Evolutionary conservation across 768 basidiomycete species (phyloP), one percentile per base, ranked within the genome.

Genomic region (Suillus subalutaceus): DNA sequence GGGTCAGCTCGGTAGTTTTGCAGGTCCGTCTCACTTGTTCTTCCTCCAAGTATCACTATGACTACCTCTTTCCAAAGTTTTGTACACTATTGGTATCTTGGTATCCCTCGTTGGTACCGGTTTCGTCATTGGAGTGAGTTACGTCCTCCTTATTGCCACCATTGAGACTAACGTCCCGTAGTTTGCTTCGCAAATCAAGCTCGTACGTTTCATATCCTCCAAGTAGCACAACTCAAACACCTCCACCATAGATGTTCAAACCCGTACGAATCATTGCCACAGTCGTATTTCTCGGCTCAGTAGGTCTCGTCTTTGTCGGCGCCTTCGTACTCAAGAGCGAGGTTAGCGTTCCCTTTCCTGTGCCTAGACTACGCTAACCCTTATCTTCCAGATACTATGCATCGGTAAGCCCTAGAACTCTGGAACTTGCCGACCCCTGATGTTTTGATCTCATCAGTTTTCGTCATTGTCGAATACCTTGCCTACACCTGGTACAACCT

Each of bases 401-500:
- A 81, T 93, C 70, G 81, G 92, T 91, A 77, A 63, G 70, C 46
- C 70, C 13, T 60, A 16, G 32, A 30, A 30, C 40, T 18, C 41
- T 30, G 37, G 8, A 26, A 20, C 10, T 43, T 60, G 40, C 26
- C 59, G 26, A 41, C 20, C 10, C 40, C 23, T 43, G 30, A 60
- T 10, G 10, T 62, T 2, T 62, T 4, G 26, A 10, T 37, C 15
- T 16, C 46, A 50, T 56, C 78, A 93, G 93, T 95, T 65, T 93
- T 97, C 76, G 96, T 97, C 66, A 84, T 97, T 78, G 81, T 97
- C 77, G 90, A 96, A 77, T 97, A 93, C 77, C 83, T 97, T 65
- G 96, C 95, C 7, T 97, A 91, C 78, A 88, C 90, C 26, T 97
- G 95, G 94, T 96, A 92, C 76, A 88, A 85, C 61, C 79, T 92